Percentiles rank a stretch among this genome's conserved stretches.
phyloP scores from a whole-genome alignment of 129 eudicot genomes.

The Ambrosia trifida region DNA sequence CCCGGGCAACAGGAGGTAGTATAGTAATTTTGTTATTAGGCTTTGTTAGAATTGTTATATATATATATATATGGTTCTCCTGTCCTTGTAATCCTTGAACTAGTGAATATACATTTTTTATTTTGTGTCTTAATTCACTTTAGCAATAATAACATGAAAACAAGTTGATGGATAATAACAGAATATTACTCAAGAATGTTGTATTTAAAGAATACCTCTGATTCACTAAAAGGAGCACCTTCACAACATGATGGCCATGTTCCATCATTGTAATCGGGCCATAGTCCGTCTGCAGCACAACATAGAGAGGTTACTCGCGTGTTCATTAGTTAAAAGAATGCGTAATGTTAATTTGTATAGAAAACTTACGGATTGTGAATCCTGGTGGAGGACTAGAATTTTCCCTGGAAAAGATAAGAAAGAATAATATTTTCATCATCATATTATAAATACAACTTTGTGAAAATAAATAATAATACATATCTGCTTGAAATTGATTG shows the following conservation, averaged over 20 bases:
- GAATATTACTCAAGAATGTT: not conserved
- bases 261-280: conserved; percentile 97
- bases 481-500: not conserved
- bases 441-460: not conserved
- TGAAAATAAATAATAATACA: conserved; percentile 8
- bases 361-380: conserved; percentile 85
- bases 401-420: conserved; percentile 42
- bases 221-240: conserved; percentile 49
- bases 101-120: no score
- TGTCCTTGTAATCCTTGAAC: no score
- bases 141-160: not conserved
- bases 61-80: no score
- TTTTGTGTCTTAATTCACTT: no score
- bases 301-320: not conserved
- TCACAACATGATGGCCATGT: conserved; percentile 88
- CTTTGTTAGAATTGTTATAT: no score
- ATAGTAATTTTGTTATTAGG: no score
- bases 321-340: not conserved
- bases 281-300: conserved; percentile 70
- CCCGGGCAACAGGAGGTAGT: no score
- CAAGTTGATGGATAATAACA: not conserved
- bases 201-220: conserved; percentile 47
- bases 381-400: conserved; percentile 36
- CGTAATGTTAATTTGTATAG: not conserved
- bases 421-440: conserved; percentile 28